Conservation (phyloP, 768 basidiomycete species). For the Agaricus subrufescens region DNA sequence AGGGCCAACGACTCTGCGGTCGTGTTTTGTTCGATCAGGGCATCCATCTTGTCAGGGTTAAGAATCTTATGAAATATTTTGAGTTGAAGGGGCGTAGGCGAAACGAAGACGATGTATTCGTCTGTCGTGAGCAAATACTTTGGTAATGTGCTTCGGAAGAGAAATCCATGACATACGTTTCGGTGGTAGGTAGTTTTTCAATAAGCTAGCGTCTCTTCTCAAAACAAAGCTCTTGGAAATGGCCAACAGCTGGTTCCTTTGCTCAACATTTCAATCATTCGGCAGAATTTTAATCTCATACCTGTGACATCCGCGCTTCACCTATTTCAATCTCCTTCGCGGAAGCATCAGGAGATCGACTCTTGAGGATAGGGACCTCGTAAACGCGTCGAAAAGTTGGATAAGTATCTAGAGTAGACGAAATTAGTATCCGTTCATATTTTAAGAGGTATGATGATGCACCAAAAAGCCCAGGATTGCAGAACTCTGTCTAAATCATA, state of each 20-base stretch:
- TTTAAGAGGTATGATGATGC: conserved; percentile 9
- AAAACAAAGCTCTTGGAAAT: conserved; percentile 89
- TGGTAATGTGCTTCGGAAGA: neutral
- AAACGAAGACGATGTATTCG: conserved; percentile 98
- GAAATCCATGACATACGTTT: conserved; percentile 56
- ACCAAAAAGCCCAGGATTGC: conserved; percentile 91
- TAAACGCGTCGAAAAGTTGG: conserved; percentile 74
- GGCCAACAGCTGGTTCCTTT: conserved; percentile 47
- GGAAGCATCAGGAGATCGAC: conserved; percentile 73
- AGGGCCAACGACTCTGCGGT: conserved; percentile 77
- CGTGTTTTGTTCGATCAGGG: conserved; percentile 56
- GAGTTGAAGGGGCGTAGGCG: conserved; percentile 80
- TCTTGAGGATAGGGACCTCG: conserved; percentile 82
- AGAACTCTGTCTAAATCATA: conserved; percentile 71
- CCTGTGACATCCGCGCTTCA: conserved; percentile 72
- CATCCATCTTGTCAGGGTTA: conserved; percentile 61
- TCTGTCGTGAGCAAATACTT: conserved; percentile 39
- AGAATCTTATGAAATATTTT: conserved; percentile 76
- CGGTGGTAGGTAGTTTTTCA: conserved; percentile 84
- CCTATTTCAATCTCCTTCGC: conserved; percentile 73
- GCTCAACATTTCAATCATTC: neutral
- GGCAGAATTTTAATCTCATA: conserved; percentile 21
- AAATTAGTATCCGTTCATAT: neutral
- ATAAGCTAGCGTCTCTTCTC: conserved; percentile 77
- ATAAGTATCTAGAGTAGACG: conserved; percentile 57